These are phyloP conservation scores for Senna tora DNA, from an alignment of 306 rosid species.

Conservation along the genomic window DNA sequence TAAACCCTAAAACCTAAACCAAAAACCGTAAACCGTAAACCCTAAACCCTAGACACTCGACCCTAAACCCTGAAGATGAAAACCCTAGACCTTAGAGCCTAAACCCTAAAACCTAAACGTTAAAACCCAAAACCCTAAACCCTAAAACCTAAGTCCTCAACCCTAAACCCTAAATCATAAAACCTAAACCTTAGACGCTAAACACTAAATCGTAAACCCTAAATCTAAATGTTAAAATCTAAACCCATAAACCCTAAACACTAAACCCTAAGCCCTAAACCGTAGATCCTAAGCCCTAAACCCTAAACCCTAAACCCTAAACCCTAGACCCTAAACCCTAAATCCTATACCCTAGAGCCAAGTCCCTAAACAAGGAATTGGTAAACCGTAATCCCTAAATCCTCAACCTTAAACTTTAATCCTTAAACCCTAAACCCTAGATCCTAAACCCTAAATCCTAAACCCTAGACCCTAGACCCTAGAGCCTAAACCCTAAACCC, in stretches of 20 bases:
- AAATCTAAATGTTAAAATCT: conserved; percentile 29
- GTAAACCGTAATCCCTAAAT: conserved; percentile 36
- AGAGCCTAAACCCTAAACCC: conserved; percentile 26
- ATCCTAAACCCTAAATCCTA: conserved; percentile 37
- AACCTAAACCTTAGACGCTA: no score
- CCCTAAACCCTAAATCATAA: no score
- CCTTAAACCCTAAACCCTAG: conserved; percentile 28
- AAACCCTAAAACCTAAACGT: no score
- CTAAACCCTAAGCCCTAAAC: conserved; percentile 25
- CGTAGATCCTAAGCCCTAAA: no score
- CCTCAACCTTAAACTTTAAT: conserved; percentile 31
- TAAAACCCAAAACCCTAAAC: no score
- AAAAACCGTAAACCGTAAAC: no score
- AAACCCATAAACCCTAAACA: conserved; percentile 34
- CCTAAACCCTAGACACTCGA: no score
- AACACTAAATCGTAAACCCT: no score
- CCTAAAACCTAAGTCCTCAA: conserved; percentile 36
- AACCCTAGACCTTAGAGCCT: conserved; percentile 28
- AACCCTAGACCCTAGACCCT: conserved; percentile 33
- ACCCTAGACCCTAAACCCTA: conserved; percentile 19
- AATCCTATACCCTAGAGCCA: no score
- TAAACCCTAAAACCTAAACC: no score
- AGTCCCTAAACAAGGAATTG: no score
- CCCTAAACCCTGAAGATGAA: conserved; percentile 24
- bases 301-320: conserved; percentile 44